Conservation (phyloP, 352 stramenopile genomes). For the Phytophthora citrophthora region DNA sequence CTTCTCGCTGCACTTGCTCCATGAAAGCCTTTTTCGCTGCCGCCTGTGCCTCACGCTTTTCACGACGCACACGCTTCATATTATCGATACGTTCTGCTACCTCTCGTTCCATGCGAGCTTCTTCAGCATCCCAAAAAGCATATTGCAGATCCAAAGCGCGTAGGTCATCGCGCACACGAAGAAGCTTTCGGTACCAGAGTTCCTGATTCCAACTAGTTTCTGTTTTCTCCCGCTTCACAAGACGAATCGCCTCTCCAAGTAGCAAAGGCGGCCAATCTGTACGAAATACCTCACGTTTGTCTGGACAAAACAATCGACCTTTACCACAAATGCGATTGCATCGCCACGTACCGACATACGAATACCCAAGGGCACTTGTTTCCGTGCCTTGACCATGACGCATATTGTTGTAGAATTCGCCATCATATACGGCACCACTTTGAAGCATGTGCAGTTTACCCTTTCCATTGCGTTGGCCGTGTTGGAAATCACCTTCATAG, state of each 20-base stretch:
- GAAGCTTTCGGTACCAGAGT: slow-evolving; percentile 54
- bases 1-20: slow-evolving; percentile 44
- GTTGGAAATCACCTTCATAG: slow-evolving; percentile 70
- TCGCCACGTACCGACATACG: slow-evolving; percentile 57
- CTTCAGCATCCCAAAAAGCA: slow-evolving; percentile 68
- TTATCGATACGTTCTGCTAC: slow-evolving; percentile 49
- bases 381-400: slow-evolving; percentile 68
- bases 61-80: slow-evolving; percentile 53
- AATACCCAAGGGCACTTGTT: slow-evolving; percentile 64
- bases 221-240: slow-evolving; percentile 53
- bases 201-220: slow-evolving; percentile 35
- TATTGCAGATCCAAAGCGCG: slow-evolving; percentile 67
- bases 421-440: slow-evolving; percentile 61
- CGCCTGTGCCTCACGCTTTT: slow-evolving; percentile 63
- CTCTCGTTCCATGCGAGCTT: slow-evolving; percentile 48
- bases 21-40: slow-evolving; percentile 67
- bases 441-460: slow-evolving; percentile 54
- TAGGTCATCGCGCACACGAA: slow-evolving; percentile 75
- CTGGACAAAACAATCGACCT: slow-evolving; percentile 48
- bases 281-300: slow-evolving; percentile 54
- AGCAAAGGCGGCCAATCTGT: slow-evolving; percentile 63
- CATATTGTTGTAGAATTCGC: slow-evolving; percentile 71
- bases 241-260: slow-evolving; percentile 62
- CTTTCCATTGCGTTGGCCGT: slow-evolving; percentile 47
- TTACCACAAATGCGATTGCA: slow-evolving; percentile 67